phyloP scores from a whole-genome alignment of 352 stramenopile species.

The Globisporangium spiculum region DNA sequence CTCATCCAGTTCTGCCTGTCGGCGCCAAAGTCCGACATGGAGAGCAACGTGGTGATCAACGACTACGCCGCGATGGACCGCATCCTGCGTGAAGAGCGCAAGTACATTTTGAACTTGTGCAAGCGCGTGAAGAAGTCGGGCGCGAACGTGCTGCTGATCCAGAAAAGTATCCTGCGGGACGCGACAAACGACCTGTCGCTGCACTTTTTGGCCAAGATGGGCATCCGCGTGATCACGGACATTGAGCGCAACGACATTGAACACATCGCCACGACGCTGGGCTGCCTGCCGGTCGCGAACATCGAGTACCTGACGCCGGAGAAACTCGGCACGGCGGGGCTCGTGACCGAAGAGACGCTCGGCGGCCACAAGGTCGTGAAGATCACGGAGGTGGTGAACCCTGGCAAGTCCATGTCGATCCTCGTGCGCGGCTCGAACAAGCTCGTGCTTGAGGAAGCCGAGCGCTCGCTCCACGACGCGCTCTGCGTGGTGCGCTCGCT shows the following conservation, averaged over 20 bases:
- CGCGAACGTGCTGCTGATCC: slow-evolving; percentile 99
- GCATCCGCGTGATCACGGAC: slow-evolving; percentile 99
- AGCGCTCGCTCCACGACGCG: slow-evolving; percentile 98
- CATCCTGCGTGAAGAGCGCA: slow-evolving; percentile 98
- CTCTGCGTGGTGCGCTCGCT: slow-evolving; percentile 97
- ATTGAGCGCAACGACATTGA: slow-evolving; percentile 98
- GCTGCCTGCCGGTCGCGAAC: slow-evolving; percentile 96
- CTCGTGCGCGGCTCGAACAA: slow-evolving; percentile 98
- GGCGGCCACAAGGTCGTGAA: slow-evolving; percentile 98
- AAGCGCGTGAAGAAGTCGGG: slow-evolving; percentile 99
- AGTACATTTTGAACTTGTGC: slow-evolving; percentile 96
- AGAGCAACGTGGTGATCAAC: slow-evolving; percentile 99
- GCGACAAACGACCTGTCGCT: slow-evolving; percentile 99
- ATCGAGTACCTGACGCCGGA: slow-evolving; percentile 96
- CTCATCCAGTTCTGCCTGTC: slow-evolving; percentile 99
- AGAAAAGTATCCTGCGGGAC: slow-evolving; percentile 99
- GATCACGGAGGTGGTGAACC: slow-evolving; percentile 96
- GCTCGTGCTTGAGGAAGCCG: slow-evolving; percentile 97
- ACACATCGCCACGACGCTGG: slow-evolving; percentile 97
- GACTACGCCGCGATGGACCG: slow-evolving; percentile 99
- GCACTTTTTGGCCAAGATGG: slow-evolving; percentile 99
- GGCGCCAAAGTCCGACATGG: slow-evolving; percentile 99
- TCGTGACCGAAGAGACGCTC: slow-evolving; percentile 96
- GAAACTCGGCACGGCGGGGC: slow-evolving; percentile 94
- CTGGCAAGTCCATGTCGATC: slow-evolving; percentile 96